phyloP scores from a whole-genome alignment of 805 yeast species.

The Wickerhamiella siamensis region DNA sequence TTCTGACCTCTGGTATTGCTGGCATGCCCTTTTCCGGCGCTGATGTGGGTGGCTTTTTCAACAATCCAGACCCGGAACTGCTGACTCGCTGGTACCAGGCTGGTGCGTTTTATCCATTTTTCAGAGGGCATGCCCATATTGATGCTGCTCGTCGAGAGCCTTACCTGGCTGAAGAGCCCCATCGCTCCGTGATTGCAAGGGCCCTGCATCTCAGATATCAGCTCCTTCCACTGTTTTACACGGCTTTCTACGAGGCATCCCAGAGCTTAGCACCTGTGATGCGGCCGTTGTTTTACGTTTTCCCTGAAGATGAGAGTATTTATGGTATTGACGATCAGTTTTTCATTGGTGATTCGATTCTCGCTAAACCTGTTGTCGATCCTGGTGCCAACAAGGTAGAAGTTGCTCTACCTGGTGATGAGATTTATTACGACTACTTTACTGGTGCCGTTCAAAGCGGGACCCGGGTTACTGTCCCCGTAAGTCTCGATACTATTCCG shows the following conservation, averaged over 20 bases:
- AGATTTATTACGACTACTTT: constrained; percentile 27
- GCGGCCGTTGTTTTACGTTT: constrained; percentile 22
- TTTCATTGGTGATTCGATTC: constrained; percentile 49
- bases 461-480: constrained; percentile 19
- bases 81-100: constrained; percentile 90
- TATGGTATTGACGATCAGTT: constrained; percentile 71
- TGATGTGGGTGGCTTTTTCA: constrained; percentile 95
- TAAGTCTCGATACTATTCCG: constrained; percentile 52
- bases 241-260: constrained; percentile 56
- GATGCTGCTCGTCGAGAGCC: constrained; percentile 91
- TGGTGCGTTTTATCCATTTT: constrained; percentile 92
- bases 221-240: constrained; percentile 66
- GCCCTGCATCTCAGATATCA: constrained; percentile 62
- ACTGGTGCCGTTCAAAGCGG: constrained; percentile 11
- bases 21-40: constrained; percentile 93
- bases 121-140: constrained; percentile 92
- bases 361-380: constrained; percentile 68
- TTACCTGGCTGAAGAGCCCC: constrained; percentile 68
- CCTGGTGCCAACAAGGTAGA: constrained; percentile 31
- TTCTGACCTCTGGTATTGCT: constrained; percentile 61
- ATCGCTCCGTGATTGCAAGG: constrained; percentile 47
- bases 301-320: constrained; percentile 26
- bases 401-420: constrained; percentile 37
- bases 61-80: constrained; percentile 70
- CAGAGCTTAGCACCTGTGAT: constrained; percentile 53